Evolutionary conservation across 805 yeast genomes (phyloP).

Genomic region (Saturnispora mendoncae): DNA sequence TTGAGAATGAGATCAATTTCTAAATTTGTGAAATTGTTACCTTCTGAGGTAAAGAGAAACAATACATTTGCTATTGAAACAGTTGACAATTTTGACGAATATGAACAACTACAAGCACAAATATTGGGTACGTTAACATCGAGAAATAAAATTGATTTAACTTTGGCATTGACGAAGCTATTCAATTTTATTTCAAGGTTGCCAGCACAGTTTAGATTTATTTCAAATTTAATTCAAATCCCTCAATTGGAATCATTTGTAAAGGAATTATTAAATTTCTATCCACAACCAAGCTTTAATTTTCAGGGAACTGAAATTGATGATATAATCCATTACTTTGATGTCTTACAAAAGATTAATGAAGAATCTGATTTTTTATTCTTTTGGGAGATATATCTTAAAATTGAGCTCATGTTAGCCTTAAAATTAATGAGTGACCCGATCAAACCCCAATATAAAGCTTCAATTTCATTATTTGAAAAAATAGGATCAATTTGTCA

Average conservation of each 20-base stretch:
- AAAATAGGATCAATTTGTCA: not conserved
- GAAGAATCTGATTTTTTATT: slow-evolving; percentile 1
- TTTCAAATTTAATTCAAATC: not conserved
- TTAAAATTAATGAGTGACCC: not conserved
- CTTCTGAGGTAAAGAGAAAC: not conserved
- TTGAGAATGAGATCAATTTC: not conserved
- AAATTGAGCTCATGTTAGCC: not conserved
- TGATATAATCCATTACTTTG: not conserved
- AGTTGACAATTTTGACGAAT: not conserved
- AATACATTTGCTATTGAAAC: slow-evolving; percentile 1
- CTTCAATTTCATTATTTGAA: not conserved
- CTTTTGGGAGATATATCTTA: slow-evolving; percentile 1
- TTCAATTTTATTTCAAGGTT: slow-evolving; percentile 3
- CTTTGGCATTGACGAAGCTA: not conserved
- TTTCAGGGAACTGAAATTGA: not conserved
- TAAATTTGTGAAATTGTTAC: not conserved
- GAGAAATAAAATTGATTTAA: slow-evolving; percentile 1
- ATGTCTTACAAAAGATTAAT: not conserved
- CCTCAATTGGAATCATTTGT: slow-evolving; percentile 2
- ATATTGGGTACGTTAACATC: slow-evolving; percentile 5
- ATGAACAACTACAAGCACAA: slow-evolving; percentile 2
- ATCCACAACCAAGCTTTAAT: not conserved
- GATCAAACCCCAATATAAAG: not conserved
- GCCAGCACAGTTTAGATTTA: slow-evolving; percentile 2
- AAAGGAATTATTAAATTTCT: not conserved